phyloP scores from a whole-genome alignment of 2,329 filamentous ascomycete genomes.

The Ophiostoma ulmi region DNA sequence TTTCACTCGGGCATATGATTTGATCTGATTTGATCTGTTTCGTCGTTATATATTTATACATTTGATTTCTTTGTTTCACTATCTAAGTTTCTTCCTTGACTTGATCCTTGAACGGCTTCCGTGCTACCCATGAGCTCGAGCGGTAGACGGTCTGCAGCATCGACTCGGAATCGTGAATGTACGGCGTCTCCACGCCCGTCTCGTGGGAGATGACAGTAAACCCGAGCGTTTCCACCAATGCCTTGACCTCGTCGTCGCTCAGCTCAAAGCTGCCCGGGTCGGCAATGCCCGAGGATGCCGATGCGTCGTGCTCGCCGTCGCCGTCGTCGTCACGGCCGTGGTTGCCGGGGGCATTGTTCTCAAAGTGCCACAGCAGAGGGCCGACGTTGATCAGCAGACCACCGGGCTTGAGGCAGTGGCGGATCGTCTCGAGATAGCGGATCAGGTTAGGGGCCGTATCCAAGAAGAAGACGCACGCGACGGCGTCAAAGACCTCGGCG shows the following conservation, averaged over 20 bases:
- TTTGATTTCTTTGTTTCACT: slow-evolving; percentile 2
- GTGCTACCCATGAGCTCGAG: slow-evolving; percentile 79
- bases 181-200: slow-evolving; percentile 63
- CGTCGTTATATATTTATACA: slow-evolving; percentile 3
- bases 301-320: slow-evolving; percentile 46
- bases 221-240: slow-evolving; percentile 66
- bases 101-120: slow-evolving; percentile 46
- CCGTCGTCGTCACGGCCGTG: slow-evolving; percentile 49
- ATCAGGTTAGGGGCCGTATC: slow-evolving; percentile 94
- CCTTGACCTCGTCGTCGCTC: slow-evolving; percentile 79
- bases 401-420: slow-evolving; percentile 67
- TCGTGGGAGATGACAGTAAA: slow-evolving; percentile 66
- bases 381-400: slow-evolving; percentile 87
- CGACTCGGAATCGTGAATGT: slow-evolving; percentile 78
- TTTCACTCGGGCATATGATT: background rate
- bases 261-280: slow-evolving; percentile 89
- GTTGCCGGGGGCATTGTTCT: slow-evolving; percentile 61
- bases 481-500: slow-evolving; percentile 65
- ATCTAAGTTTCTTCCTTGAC: background rate
- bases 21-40: background rate
- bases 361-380: slow-evolving; percentile 92
- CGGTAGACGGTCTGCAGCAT: slow-evolving; percentile 82
- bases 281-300: slow-evolving; percentile 62
- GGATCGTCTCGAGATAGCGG: slow-evolving; percentile 79
- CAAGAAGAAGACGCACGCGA: slow-evolving; percentile 90